Base-by-base conservation (phyloP, 2,329 filamentous ascomycete species). In the Arachnomyces sp. region DNA sequence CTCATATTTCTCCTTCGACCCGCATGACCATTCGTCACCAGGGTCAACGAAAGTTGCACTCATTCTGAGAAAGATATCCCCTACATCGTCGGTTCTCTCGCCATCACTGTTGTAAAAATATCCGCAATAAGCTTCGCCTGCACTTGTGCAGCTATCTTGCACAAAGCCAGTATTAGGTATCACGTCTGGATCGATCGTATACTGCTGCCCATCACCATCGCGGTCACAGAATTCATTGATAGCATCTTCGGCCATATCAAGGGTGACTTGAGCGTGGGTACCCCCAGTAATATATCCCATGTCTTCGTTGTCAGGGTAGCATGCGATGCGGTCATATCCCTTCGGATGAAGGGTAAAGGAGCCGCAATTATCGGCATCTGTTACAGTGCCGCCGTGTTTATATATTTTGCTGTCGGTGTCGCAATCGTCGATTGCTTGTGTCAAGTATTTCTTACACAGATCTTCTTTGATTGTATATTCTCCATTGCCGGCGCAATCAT, bases 181-280 rank as follows among this genome's bases (percentile, higher is more conserved):
- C 25, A 36, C 14, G 30, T 35, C 38, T 15, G 35, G 41, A 32
- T 36, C 33, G 31, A 39, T 36, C n/a, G 37, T 43, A 28, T 43
- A 40, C 13, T 36, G 34, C 21, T 40, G 36, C 8, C 30, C 41
- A 30, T 43, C 32, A 2, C 42, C 38, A 28, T 36, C 14, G 13
- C 38, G 38, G 18, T 44, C 28, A 31, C 42, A 44, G 15, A 39
- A 46, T 14, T 28, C 29, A 16, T 31, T 32, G 32, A 47, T 40
- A 42, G 44, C 38, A 48, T 47, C 32, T 45, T 31, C 38, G 40
- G 43, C 46, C 44, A 40, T 16, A 25, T 28, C 36, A 34, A 18
- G 36, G 28, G 16, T 32, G 16, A 44, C 13, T 13, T 15, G 18
- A 28, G 18, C 30, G 13, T 41, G 38, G 12, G 32, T 21, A 8